Percentiles rank a stretch among this genome's conserved stretches.
Evolutionary conservation across 2,329 filamentous ascomycete species (phyloP).

Genomic region (Juglanconis sp.): DNA sequence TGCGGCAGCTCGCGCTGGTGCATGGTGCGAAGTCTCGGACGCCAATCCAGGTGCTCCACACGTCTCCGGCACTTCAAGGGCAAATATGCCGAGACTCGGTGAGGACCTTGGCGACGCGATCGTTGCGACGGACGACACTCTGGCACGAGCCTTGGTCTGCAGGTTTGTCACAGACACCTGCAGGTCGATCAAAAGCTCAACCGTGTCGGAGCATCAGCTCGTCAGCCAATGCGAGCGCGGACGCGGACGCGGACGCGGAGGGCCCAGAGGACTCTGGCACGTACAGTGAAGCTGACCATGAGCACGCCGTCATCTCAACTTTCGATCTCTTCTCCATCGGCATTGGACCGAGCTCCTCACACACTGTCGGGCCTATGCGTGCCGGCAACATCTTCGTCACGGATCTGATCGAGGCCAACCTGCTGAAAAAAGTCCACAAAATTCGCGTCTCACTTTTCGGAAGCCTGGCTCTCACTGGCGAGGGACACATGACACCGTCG

Average conservation of each 20-base stretch:
- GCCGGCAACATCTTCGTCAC: conserved; percentile 50
- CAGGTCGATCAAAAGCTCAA: background rate
- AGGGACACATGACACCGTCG: conserved; percentile 51
- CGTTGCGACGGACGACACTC: background rate
- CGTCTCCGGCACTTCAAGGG: background rate
- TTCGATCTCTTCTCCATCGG: conserved; percentile 52
- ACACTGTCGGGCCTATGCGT: conserved; percentile 51
- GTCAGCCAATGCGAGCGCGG: background rate
- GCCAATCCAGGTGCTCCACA: background rate
- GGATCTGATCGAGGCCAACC: conserved; percentile 42
- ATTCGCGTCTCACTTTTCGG: conserved; percentile 48
- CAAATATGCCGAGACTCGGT: background rate
- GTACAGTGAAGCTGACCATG: conserved; percentile 47
- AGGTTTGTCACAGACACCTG: background rate
- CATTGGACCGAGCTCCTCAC: conserved; percentile 49
- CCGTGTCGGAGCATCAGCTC: background rate
- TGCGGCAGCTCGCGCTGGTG: conserved; percentile 15
- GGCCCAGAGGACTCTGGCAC: conserved; percentile 29
- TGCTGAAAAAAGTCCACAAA: conserved; percentile 43
- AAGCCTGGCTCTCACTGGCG: conserved; percentile 47
- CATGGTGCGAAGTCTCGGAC: background rate
- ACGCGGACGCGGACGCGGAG: background rate
- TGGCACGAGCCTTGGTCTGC: background rate
- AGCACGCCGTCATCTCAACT: conserved; percentile 50
- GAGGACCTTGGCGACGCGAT: background rate